Conservation (phyloP, 139 green algal genomes). For the Chlamydomonas sp. region DNA sequence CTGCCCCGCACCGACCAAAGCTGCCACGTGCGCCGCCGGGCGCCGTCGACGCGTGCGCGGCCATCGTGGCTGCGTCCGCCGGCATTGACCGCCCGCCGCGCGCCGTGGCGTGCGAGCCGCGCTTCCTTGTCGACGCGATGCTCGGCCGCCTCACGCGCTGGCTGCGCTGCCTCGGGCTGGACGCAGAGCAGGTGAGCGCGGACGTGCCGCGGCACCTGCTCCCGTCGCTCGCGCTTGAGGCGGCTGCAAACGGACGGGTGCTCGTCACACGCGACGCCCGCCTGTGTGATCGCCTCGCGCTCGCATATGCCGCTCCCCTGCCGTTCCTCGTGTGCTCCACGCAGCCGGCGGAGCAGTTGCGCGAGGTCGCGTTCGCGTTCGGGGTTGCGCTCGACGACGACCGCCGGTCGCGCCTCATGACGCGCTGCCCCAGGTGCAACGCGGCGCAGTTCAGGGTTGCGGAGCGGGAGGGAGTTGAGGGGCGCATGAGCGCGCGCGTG, state of each 20-base stretch:
- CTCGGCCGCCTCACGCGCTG: conserved; percentile 47
- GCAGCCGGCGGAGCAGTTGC: conserved; percentile 27
- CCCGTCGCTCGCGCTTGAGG: conserved; percentile 3
- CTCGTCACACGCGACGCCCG: conserved; percentile 48
- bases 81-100: no score
- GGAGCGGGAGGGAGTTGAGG: conserved; percentile 14
- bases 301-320: no score
- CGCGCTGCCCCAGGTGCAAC: conserved; percentile 40
- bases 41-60: no score
- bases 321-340: neutral
- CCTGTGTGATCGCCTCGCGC: no score
- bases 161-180: conserved; percentile 45
- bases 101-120: neutral
- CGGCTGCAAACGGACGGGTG: conserved; percentile 30
- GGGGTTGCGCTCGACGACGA: conserved; percentile 28
- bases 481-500: conserved; percentile 18
- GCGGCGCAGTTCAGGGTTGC: conserved; percentile 38
- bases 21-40: no score
- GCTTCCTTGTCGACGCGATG: conserved; percentile 53
- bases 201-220: conserved; percentile 6
- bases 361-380: conserved; percentile 39
- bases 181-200: conserved; percentile 29
- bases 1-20: neutral
- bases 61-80: no score
- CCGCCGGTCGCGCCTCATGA: conserved; percentile 26